Conservation (phyloP, 202 grass and related monocot species). For the Brachypodium distachyon region DNA sequence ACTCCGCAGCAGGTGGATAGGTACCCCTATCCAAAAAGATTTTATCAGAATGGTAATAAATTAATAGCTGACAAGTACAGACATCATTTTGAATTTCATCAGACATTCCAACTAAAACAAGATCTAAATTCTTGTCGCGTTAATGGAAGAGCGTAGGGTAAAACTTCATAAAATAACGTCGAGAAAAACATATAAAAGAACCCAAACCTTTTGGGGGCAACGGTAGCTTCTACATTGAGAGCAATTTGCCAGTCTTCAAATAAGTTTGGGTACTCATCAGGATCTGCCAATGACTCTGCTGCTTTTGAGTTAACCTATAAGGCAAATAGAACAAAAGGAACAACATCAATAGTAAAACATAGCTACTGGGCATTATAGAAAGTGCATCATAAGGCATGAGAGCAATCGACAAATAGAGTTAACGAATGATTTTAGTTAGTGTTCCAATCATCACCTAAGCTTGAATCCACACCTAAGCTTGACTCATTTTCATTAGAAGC, state of each 20-base stretch:
- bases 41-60: not conserved
- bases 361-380: not conserved
- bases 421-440: not conserved
- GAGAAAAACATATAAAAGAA: slow-evolving; percentile 7
- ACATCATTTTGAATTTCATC: not conserved
- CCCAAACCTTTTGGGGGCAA: slow-evolving; percentile 48
- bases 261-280: slow-evolving; percentile 58
- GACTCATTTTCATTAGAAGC: too few species aligned
- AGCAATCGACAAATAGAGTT: not conserved
- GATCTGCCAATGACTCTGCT: slow-evolving; percentile 69
- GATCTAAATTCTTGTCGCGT: not conserved
- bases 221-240: slow-evolving; percentile 58
- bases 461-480: too few species aligned
- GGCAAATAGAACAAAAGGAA: slow-evolving; percentile 3
- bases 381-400: not conserved
- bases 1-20: slow-evolving; percentile 59
- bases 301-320: slow-evolving; percentile 69
- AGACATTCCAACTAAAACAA: not conserved
- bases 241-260: slow-evolving; percentile 82
- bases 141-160: not conserved
- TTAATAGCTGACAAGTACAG: not conserved
- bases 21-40: slow-evolving; percentile 36
- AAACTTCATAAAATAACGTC: not conserved
- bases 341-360: not conserved
- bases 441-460: not conserved